phyloP scores from a whole-genome alignment of 2,329 filamentous ascomycete genomes.

The Penicillium sp. region DNA sequence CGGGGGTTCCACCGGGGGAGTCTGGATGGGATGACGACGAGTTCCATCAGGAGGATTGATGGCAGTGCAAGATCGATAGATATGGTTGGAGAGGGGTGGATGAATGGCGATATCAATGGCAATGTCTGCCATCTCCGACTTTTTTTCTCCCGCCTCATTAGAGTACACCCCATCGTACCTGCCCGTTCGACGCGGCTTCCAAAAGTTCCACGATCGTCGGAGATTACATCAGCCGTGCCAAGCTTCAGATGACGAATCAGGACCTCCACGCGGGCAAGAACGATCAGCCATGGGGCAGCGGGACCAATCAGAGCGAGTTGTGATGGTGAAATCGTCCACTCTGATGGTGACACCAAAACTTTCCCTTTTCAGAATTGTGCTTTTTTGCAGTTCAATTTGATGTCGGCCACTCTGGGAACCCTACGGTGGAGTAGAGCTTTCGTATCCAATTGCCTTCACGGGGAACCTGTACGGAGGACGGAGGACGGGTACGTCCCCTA shows the following conservation, averaged over 20 bases:
- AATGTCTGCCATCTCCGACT: too few relatives aligned
- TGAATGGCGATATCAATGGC: too few relatives aligned
- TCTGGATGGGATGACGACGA: conserved; percentile 36
- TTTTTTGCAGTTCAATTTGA: too few relatives aligned
- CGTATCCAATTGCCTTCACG: conserved; percentile 1
- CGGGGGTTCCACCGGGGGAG: conserved; percentile 27
- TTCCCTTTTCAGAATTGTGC: conserved; percentile 11
- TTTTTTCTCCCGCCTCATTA: too few relatives aligned
- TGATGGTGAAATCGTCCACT: conserved; percentile 39
- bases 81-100: too few relatives aligned
- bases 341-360: conserved; percentile 35
- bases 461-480: background rate
- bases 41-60: background rate
- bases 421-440: background rate
- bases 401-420: too few relatives aligned
- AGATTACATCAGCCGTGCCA: conserved; percentile 12
- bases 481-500: background rate
- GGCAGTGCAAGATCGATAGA: too few relatives aligned
- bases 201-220: background rate
- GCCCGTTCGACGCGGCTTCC: background rate
- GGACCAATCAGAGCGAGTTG: conserved; percentile 28
- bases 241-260: conserved; percentile 21
- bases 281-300: conserved; percentile 16
- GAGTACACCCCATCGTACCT: too few relatives aligned
- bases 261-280: conserved; percentile 8